Evolutionary conservation across 139 green algal species (phyloP), one percentile per base, ranked within the genome.

Genomic region (Chlamydomonas eustigma): DNA sequence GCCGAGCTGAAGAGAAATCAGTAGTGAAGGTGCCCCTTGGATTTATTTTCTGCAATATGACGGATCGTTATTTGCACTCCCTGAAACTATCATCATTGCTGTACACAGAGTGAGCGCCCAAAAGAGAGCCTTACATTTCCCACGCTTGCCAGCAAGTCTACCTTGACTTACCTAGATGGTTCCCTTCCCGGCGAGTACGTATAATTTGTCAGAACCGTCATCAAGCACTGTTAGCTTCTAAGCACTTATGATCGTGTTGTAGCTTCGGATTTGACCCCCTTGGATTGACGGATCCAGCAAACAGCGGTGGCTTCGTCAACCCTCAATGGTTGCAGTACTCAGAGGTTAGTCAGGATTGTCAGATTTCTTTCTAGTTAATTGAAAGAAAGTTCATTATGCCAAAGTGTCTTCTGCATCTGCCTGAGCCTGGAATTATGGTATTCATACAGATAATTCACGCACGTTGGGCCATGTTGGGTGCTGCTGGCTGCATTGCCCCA

Each of bases 401-500:
- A n/a, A n/a, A n/a, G n/a, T n/a, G n/a, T n/a, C n/a, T n/a, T n/a
- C n/a, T n/a, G n/a, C n/a, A n/a, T n/a, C n/a, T n/a, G n/a, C n/a
- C n/a, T n/a, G n/a, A n/a, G n/a, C n/a, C n/a, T n/a, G n/a, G n/a
- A n/a, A n/a, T n/a, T n/a, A n/a, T n/a, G n/a, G n/a, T n/a, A n/a
- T n/a, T n/a, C n/a, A n/a, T n/a, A n/a, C 74, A 92, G 86, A 85
- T 96, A 31, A 91, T 94, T 87, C 83, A 97, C 90, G 78, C 36
- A 86, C 80, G 92, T 81, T 98, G 87, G 84, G 95, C 95, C 64
- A 99, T 99, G 95, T 89, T 99, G 25, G 95, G 95, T 51, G 91
- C 91, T n/a, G 95, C 92, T 28, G 95, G 95, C 75, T 94, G 87
- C 83, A 89, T 98, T 44, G 92, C 89, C n/a, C 96, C 96, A 24